These are phyloP conservation scores for Pyricularia sp. DNA, from an alignment of 2,329 filamentous ascomycete genomes.

Conservation along the genomic window DNA sequence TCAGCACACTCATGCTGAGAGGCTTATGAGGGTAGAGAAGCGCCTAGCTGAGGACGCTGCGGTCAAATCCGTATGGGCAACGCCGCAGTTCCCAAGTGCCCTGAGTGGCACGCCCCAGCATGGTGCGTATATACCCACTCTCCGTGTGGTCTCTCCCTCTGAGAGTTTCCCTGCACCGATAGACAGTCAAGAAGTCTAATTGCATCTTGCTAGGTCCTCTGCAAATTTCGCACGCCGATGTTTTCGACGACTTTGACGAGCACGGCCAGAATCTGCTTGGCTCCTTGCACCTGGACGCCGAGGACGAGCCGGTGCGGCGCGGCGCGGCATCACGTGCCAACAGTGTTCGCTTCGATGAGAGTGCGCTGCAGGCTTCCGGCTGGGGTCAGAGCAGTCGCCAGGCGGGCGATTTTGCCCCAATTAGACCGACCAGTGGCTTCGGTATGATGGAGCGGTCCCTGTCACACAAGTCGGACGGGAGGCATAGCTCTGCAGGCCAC, in stretches of 20 bases:
- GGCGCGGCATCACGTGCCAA: constrained; percentile 87
- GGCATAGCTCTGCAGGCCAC: constrained; percentile 85
- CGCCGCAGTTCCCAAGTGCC: constrained; percentile 81
- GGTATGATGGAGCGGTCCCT: constrained; percentile 81
- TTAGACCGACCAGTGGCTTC: constrained; percentile 67
- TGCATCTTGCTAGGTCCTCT: constrained; percentile 49
- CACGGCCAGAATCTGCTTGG: constrained; percentile 68
- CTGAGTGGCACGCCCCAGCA: constrained; percentile 75
- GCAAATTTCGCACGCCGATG: constrained; percentile 66
- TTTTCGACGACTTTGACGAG: constrained; percentile 84
- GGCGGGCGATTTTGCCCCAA: constrained; percentile 64
- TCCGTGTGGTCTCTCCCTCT: not conserved
- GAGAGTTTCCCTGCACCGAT: not conserved
- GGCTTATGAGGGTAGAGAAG: constrained; percentile 49
- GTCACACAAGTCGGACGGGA: constrained; percentile 91
- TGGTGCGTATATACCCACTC: constrained; percentile 36
- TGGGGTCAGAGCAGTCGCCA: constrained; percentile 73
- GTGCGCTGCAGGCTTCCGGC: constrained; percentile 74
- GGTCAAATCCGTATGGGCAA: constrained; percentile 77
- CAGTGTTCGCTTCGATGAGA: constrained; percentile 95
- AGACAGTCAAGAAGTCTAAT: constrained; percentile 9
- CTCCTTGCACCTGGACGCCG: constrained; percentile 71
- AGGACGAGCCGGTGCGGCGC: constrained; percentile 73
- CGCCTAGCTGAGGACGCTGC: constrained; percentile 54
- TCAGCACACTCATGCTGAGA: constrained; percentile 49